phyloP scores from a whole-genome alignment of 345 rosid genomes.

The Carallia brachiata region DNA sequence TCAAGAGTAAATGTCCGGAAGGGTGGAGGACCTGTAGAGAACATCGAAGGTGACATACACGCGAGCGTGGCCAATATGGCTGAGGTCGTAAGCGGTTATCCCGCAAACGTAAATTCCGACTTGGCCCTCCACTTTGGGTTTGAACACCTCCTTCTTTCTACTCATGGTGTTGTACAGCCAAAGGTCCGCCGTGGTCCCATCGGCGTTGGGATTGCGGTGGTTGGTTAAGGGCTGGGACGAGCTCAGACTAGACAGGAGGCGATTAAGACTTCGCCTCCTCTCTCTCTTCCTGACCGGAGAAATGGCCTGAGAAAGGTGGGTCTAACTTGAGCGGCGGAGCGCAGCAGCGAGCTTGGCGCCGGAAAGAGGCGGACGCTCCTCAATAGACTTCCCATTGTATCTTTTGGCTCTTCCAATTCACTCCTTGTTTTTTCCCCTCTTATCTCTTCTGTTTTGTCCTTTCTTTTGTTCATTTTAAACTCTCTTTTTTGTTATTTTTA shows the following conservation, averaged over 20 bases:
- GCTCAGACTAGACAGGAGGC: slow-evolving; percentile 37
- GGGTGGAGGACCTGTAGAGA: slow-evolving; percentile 59
- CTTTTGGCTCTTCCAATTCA: not conserved
- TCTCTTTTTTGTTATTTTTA: too few species aligned
- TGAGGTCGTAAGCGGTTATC: slow-evolving; percentile 91
- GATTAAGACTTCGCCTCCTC: slow-evolving; percentile 14
- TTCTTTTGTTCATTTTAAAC: too few species aligned
- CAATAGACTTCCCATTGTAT: slow-evolving; percentile 51
- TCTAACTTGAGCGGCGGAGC: slow-evolving; percentile 14
- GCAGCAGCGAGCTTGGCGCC: slow-evolving; percentile 21
- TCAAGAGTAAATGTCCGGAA: not conserved
- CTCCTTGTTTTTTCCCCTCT: too few species aligned
- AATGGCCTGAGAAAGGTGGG: not conserved
- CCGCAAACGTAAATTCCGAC: slow-evolving; percentile 98
- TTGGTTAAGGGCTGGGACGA: slow-evolving; percentile 22
- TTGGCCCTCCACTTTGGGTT: slow-evolving; percentile 71
- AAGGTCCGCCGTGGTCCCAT: slow-evolving; percentile 39
- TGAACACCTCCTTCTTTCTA: slow-evolving; percentile 64
- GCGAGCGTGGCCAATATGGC: slow-evolving; percentile 94
- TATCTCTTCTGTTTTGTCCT: too few species aligned
- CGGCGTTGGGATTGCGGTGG: not conserved
- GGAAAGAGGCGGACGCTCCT: slow-evolving; percentile 45
- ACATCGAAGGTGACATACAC: slow-evolving; percentile 92
- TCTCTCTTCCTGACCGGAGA: slow-evolving; percentile 17
- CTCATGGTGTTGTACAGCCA: slow-evolving; percentile 89